These are phyloP conservation scores for Coprinellus micaceus DNA, from an alignment of 768 basidiomycete species.

Conservation along the genomic window DNA sequence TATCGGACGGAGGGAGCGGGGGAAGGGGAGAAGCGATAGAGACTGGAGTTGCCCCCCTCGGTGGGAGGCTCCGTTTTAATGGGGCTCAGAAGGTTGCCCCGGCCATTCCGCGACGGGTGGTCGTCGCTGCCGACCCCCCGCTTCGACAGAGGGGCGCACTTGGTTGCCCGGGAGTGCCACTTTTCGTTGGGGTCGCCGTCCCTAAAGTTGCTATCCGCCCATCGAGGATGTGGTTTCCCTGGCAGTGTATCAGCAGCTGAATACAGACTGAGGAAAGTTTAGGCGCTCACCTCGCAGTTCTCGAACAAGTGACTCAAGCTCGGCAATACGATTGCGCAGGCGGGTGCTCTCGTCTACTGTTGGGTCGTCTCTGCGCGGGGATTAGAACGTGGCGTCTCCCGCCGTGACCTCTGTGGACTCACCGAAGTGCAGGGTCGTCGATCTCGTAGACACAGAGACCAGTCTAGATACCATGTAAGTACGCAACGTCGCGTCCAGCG, in stretches of 20 bases:
- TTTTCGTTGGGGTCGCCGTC: slow-evolving; percentile 80
- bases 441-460: slow-evolving; percentile 95
- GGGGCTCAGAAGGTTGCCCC: slow-evolving; percentile 45
- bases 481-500: slow-evolving; percentile 8
- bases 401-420: slow-evolving; percentile 13
- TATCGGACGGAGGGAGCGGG: slow-evolving; percentile 49
- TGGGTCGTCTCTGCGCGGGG: slow-evolving; percentile 68
- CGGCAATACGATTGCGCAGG: slow-evolving; percentile 82
- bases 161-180: slow-evolving; percentile 81
- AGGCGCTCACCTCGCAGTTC: slow-evolving; percentile 67
- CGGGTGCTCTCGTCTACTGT: slow-evolving; percentile 84
- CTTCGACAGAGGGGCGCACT: slow-evolving; percentile 47
- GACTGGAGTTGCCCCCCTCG: slow-evolving; percentile 44
- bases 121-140: slow-evolving; percentile 16
- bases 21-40: slow-evolving; percentile 71
- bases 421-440: slow-evolving; percentile 83
- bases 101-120: slow-evolving; percentile 13
- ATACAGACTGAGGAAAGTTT: background rate
- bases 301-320: slow-evolving; percentile 87
- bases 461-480: slow-evolving; percentile 45
- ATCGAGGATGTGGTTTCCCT: slow-evolving; percentile 87
- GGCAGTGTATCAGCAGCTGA: slow-evolving; percentile 8
- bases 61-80: slow-evolving; percentile 64
- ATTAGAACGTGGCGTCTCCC: slow-evolving; percentile 8
- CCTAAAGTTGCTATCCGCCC: slow-evolving; percentile 76